These are phyloP conservation scores for Penicillium nordicum DNA, from an alignment of 2,329 filamentous ascomycete genomes.

Conservation along the genomic window DNA sequence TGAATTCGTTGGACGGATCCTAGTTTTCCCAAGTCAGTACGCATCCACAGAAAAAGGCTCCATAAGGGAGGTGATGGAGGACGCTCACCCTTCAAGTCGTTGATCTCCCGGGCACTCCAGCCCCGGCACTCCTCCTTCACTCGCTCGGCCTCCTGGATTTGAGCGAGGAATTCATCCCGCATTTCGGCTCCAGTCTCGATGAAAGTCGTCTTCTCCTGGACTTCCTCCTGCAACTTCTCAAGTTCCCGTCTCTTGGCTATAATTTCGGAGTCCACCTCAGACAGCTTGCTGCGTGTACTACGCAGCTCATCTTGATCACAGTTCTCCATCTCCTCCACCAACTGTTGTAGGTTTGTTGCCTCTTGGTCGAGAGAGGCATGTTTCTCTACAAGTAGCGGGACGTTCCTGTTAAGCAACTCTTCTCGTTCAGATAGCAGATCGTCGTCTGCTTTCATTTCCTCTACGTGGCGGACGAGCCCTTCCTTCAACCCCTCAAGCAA, in stretches of 20 bases:
- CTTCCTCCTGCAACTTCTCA: constrained; percentile 62
- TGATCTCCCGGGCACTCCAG: constrained; percentile 81
- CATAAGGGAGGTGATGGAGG: not conserved
- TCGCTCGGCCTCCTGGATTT: constrained; percentile 79
- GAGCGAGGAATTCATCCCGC: constrained; percentile 66
- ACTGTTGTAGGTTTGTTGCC: constrained; percentile 63
- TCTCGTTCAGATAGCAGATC: constrained; percentile 65
- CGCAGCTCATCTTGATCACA: constrained; percentile 78
- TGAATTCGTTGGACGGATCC: constrained; percentile 42
- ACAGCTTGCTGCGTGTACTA: constrained; percentile 66
- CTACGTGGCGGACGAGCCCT: constrained; percentile 69
- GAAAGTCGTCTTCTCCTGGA: constrained; percentile 63
- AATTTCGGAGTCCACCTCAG: constrained; percentile 63
- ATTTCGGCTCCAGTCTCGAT: constrained; percentile 62
- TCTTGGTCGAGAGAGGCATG: constrained; percentile 62
- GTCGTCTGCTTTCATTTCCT: constrained; percentile 74
- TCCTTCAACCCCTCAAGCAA: constrained; percentile 77
- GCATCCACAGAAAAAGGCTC: not conserved
- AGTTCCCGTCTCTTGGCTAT: constrained; percentile 66
- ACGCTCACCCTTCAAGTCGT: constrained; percentile 66
- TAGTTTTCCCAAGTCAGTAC: constrained; percentile 17
- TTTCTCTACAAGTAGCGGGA: constrained; percentile 63
- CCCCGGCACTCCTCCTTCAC: constrained; percentile 84
- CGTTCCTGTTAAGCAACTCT: constrained; percentile 60
- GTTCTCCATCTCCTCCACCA: constrained; percentile 58